phyloP scores from a whole-genome alignment of 2,329 filamentous ascomycete species.

The Penicillium italicum region DNA sequence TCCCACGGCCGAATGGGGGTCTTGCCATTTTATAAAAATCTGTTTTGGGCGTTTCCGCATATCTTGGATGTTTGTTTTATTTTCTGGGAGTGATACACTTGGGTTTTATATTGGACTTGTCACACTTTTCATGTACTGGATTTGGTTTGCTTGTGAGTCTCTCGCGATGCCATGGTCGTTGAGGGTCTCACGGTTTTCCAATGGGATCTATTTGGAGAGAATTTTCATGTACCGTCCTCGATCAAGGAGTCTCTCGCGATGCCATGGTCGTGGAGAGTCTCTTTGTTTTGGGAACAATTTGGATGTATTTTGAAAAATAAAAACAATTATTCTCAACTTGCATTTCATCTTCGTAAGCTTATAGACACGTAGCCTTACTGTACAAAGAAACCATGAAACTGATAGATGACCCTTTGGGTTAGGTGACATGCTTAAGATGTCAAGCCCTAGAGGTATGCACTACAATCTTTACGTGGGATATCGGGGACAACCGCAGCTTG shows the following conservation, averaged over 20 bases:
- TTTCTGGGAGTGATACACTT: background rate
- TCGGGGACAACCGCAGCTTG: background rate
- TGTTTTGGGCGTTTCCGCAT: background rate
- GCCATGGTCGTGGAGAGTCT: conserved; percentile 1
- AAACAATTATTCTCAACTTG: background rate
- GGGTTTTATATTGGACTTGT: background rate
- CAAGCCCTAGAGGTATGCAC: background rate
- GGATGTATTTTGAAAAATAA: background rate
- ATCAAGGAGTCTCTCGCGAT: background rate
- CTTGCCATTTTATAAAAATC: background rate
- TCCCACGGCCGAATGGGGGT: conserved; percentile 22
- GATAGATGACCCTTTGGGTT: background rate
- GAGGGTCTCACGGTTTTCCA: background rate
- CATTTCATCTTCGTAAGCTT: background rate
- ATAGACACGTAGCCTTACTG: background rate
- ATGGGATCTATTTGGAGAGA: background rate
- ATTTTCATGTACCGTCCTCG: background rate
- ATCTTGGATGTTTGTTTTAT: background rate
- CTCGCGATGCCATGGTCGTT: background rate
- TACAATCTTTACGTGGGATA: background rate
- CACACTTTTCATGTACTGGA: background rate
- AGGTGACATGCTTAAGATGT: background rate
- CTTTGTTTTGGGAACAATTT: background rate
- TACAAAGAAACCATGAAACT: background rate
- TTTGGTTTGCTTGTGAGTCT: background rate